A percentile compares a stretch with the other conserved stretches of the same genome.
phyloP scores from a whole-genome alignment of 1,284 basidiomycete genomes.

The Crucibulum cyathiforme region DNA sequence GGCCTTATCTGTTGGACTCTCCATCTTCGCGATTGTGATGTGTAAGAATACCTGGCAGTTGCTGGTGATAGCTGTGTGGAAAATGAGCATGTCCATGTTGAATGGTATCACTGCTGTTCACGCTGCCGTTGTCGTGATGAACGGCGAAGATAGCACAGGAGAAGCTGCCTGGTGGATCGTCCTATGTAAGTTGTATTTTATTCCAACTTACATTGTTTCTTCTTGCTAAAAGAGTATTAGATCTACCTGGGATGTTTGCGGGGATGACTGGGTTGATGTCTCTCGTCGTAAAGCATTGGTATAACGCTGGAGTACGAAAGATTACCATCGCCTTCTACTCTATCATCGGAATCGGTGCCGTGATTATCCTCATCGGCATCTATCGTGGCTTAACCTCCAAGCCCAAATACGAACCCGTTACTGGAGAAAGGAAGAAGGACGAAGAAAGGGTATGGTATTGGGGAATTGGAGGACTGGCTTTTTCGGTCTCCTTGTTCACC shows the following conservation, averaged over 20 bases:
- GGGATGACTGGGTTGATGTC: no score
- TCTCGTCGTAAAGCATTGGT: no score
- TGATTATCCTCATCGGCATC: neutral
- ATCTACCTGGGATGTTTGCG: no score
- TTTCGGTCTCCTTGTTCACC: conserved; percentile 21
- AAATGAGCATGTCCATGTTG: conserved; percentile 17
- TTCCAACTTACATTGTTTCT: no score
- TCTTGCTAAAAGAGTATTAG: no score
- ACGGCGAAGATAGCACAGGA: neutral
- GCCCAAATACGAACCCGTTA: neutral
- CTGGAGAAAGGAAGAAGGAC: conserved; percentile 8
- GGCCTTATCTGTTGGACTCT: conserved; percentile 14
- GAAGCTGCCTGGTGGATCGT: conserved; percentile 8
- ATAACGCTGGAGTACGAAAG: no score
- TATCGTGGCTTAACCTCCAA: neutral
- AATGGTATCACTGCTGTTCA: conserved; percentile 17
- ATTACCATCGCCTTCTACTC: conserved; percentile 20
- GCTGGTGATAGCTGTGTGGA: conserved; percentile 18
- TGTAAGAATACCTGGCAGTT: conserved; percentile 18
- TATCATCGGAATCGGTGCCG: conserved; percentile 20
- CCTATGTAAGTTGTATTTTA: neutral
- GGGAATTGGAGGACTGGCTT: conserved; percentile 11
- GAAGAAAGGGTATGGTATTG: conserved; percentile 18
- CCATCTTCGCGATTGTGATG: conserved; percentile 8
- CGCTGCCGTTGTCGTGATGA: conserved; percentile 2